Evolutionary conservation across 441 rosid genomes (phyloP).

Genomic region (Mallotus japonicus): DNA sequence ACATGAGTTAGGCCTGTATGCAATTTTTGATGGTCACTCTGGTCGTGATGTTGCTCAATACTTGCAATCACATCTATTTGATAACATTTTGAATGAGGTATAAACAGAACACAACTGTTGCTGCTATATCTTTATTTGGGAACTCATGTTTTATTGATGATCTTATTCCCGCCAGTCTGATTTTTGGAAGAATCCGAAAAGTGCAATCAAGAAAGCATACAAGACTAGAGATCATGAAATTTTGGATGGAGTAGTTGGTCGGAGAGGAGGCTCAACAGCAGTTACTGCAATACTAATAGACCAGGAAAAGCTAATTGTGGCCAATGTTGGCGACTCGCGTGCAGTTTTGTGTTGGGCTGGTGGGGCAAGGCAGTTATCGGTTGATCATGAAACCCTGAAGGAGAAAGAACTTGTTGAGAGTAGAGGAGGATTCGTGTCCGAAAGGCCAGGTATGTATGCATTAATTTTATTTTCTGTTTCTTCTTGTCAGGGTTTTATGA

Average conservation of each 20-base stretch:
- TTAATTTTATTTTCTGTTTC: neutral
- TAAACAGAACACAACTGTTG: neutral
- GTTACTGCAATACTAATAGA: conserved; percentile 51
- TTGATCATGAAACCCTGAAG: conserved; percentile 37
- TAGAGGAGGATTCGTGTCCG: conserved; percentile 33
- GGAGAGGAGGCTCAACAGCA: conserved; percentile 57
- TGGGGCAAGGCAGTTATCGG: conserved; percentile 25
- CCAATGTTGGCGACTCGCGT: conserved; percentile 54
- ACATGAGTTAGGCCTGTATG: conserved; percentile 44
- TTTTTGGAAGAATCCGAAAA: conserved; percentile 38
- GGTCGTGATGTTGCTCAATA: conserved; percentile 48
- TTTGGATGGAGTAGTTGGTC: conserved; percentile 32
- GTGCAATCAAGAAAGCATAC: conserved; percentile 41
- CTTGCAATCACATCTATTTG: conserved; percentile 45
- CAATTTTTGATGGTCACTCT: conserved; percentile 59
- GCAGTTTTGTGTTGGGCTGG: conserved; percentile 41
- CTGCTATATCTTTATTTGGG: neutral
- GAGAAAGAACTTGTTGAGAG: conserved; percentile 36
- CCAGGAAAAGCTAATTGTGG: conserved; percentile 41
- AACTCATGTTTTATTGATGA: neutral
- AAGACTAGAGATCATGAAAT: conserved; percentile 39
- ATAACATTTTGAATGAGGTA: conserved; percentile 46
- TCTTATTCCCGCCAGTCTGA: conserved; percentile 30
- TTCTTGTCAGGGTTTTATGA: neutral
- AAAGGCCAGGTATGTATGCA: conserved; percentile 21